phyloP scores from a whole-genome alignment of 495 filamentous ascomycete genomes.

The Annulohypoxylon stygium region DNA sequence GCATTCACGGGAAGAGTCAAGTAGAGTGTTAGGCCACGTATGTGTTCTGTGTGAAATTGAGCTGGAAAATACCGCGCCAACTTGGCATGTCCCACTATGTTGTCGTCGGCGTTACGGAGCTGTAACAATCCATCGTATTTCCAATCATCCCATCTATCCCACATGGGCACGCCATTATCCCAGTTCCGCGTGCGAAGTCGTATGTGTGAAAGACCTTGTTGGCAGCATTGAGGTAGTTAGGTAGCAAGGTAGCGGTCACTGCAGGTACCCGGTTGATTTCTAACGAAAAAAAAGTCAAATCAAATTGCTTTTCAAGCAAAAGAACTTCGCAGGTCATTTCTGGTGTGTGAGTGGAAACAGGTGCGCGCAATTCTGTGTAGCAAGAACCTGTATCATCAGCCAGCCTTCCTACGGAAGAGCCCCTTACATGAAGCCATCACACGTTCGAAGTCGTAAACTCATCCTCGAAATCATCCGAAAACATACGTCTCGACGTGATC shows the following conservation, averaged over 20 bases:
- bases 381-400: background rate
- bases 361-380: background rate
- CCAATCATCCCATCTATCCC: constrained; percentile 1
- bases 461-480: background rate
- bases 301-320: background rate
- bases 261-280: too few species aligned
- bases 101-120: background rate
- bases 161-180: background rate
- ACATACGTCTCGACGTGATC: background rate
- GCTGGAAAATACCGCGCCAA: background rate
- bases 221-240: background rate
- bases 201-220: background rate
- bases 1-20: background rate
- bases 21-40: background rate
- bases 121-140: background rate
- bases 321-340: background rate
- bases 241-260: background rate
- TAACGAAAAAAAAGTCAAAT: background rate
- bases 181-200: background rate
- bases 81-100: constrained; percentile 4
- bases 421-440: background rate
- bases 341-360: background rate
- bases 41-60: background rate
- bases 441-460: background rate
- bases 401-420: background rate